Evolutionary conservation across 805 yeast species (phyloP).

Genomic region (Spencermartinsiella europaea): DNA sequence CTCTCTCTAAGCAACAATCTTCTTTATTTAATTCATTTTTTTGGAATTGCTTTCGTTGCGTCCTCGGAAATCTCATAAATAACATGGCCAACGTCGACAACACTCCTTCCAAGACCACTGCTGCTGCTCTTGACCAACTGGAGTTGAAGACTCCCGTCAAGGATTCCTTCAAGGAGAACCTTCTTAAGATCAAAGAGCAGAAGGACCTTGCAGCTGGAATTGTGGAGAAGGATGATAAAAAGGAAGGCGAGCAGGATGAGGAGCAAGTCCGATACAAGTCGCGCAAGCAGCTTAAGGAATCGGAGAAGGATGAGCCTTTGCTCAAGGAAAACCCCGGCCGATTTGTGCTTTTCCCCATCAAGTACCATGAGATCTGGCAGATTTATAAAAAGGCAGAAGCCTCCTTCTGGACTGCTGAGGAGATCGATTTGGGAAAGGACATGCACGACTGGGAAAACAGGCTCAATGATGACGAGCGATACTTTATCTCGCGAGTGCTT

Average conservation of each 20-base stretch:
- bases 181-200: slow-evolving; percentile 12
- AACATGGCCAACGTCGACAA: slow-evolving; percentile 24
- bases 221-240: slow-evolving; percentile 10
- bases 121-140: slow-evolving; percentile 49
- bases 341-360: slow-evolving; percentile 91
- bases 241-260: slow-evolving; percentile 5
- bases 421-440: slow-evolving; percentile 92
- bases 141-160: slow-evolving; percentile 22
- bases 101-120: slow-evolving; percentile 66
- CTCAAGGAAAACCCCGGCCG: slow-evolving; percentile 79
- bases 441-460: slow-evolving; percentile 85
- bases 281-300: slow-evolving; percentile 50
- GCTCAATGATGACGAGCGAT: slow-evolving; percentile 87
- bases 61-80: no score
- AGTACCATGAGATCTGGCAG: slow-evolving; percentile 97
- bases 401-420: slow-evolving; percentile 99
- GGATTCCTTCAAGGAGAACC: slow-evolving; percentile 12
- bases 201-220: slow-evolving; percentile 2
- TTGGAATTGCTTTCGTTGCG: background rate
- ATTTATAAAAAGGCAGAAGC: slow-evolving; percentile 99
- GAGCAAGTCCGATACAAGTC: slow-evolving; percentile 20
- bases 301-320: slow-evolving; percentile 86
- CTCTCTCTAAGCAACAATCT: background rate
- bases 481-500: slow-evolving; percentile 82
- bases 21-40: background rate